These are phyloP conservation scores for Amanita subjunquillea DNA, from an alignment of 768 basidiomycete species.

Conservation along the genomic window DNA sequence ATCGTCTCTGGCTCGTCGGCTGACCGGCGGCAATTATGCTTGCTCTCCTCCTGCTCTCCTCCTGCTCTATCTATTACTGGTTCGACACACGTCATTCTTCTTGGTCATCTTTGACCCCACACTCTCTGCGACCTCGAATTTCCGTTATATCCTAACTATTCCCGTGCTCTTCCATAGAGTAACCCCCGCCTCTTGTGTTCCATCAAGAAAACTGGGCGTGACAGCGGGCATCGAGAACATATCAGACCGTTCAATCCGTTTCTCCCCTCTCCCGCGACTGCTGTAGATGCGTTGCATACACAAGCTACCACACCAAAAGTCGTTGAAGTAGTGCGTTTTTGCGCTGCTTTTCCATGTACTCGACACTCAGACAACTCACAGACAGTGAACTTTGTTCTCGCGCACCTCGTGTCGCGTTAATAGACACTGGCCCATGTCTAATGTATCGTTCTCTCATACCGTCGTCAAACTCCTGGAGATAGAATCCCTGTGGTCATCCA, in stretches of 20 bases:
- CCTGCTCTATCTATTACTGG: not conserved
- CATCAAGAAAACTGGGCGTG: not conserved
- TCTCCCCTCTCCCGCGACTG: not conserved
- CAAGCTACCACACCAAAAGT: not conserved
- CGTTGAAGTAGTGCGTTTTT: not conserved
- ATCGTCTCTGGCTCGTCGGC: not conserved
- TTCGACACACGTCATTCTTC: not conserved
- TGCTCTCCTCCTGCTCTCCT: not conserved
- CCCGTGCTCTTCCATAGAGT: not conserved
- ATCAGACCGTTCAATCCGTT: not conserved
- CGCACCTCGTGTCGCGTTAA: not conserved
- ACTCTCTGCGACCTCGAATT: not conserved
- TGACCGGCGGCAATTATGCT: constrained; percentile 1
- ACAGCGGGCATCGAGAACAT: not conserved
- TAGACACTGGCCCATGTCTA: not conserved
- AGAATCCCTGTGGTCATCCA: not conserved
- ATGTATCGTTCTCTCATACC: not conserved
- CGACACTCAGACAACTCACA: too few species aligned
- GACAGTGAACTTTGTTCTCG: not conserved
- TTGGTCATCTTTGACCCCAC: not conserved
- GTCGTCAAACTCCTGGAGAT: not conserved
- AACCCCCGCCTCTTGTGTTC: not conserved
- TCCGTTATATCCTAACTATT: constrained; percentile 1
- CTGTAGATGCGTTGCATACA: not conserved
- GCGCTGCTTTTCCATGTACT: too few species aligned